phyloP scores from a whole-genome alignment of 208 protist species.

The Strigomonas culicis region DNA sequence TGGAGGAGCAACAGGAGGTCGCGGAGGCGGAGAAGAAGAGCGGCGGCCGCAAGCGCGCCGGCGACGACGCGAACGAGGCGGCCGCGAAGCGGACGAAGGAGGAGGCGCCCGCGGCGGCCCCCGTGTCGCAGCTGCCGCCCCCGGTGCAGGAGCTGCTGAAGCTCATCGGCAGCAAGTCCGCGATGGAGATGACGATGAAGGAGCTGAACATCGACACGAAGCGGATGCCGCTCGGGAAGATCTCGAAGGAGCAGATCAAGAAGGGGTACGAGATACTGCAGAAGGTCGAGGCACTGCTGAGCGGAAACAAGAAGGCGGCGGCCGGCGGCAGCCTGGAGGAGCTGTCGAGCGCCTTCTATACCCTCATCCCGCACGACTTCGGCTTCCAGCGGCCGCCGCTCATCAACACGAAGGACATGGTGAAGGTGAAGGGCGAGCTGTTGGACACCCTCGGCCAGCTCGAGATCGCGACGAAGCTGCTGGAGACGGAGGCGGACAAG shows the following conservation, averaged over 20 bases:
- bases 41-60: slow-evolving; percentile 9
- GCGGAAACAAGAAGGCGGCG: slow-evolving; percentile 37
- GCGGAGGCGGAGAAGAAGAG: too few relatives aligned
- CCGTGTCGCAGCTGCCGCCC: slow-evolving; percentile 34
- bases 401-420: slow-evolving; percentile 42
- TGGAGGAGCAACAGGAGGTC: slow-evolving; percentile 21
- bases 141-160: slow-evolving; percentile 53
- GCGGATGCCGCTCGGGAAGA: slow-evolving; percentile 81
- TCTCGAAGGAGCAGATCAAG: slow-evolving; percentile 72
- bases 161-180: slow-evolving; percentile 54
- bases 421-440: slow-evolving; percentile 74
- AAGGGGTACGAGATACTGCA: slow-evolving; percentile 44
- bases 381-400: slow-evolving; percentile 51
- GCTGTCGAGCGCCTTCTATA: slow-evolving; percentile 68
- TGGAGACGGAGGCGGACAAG: slow-evolving; percentile 22
- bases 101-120: slow-evolving; percentile 7
- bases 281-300: slow-evolving; percentile 55
- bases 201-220: slow-evolving; percentile 74
- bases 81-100: slow-evolving; percentile 22
- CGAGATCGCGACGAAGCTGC: slow-evolving; percentile 67
- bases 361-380: slow-evolving; percentile 79
- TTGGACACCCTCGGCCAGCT: slow-evolving; percentile 78
- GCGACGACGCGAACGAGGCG: slow-evolving; percentile 8
- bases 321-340: slow-evolving; percentile 41
- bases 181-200: slow-evolving; percentile 63